phyloP scores from a whole-genome alignment of 441 rosid genomes.

The Pelargonium australe region DNA sequence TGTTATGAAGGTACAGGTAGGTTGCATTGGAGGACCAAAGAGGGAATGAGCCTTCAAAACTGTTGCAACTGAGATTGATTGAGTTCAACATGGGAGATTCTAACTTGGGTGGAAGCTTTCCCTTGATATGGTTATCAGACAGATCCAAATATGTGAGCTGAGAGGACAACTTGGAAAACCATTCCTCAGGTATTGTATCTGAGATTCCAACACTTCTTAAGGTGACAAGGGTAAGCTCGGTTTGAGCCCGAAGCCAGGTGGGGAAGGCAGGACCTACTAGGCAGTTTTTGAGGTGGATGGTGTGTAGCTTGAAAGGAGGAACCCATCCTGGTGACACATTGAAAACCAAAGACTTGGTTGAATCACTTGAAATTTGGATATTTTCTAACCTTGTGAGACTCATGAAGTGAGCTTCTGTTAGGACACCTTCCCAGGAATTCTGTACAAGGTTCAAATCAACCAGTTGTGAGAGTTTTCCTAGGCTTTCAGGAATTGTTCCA shows the following conservation, averaged over 20 bases:
- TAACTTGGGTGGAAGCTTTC: conserved; percentile 29
- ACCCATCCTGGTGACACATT: conserved; percentile 27
- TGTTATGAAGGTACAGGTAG: conserved; percentile 37
- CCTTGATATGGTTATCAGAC: conserved; percentile 36
- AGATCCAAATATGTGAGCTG: conserved; percentile 31
- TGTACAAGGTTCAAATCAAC: conserved; percentile 23
- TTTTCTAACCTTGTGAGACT: conserved; percentile 28
- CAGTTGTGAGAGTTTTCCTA: conserved; percentile 35
- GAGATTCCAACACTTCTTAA: conserved; percentile 32
- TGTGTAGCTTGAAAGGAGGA: conserved; percentile 35
- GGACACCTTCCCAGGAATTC: conserved; percentile 37
- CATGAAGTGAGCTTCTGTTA: conserved; percentile 30
- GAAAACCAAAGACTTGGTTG: conserved; percentile 22
- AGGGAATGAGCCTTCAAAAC: conserved; percentile 36
- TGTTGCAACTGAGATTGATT: conserved; percentile 34
- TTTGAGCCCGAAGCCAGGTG: conserved; percentile 38
- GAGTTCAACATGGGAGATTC: conserved; percentile 22
- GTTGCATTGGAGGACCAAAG: conserved; percentile 46
- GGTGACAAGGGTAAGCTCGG: conserved; percentile 25
- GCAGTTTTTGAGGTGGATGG: conserved; percentile 33
- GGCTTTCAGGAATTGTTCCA: conserved; percentile 37
- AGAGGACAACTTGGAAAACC: conserved; percentile 32
- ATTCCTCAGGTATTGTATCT: conserved; percentile 33
- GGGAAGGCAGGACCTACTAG: conserved; percentile 35
- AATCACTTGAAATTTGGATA: conserved; percentile 26